Percentiles rank a stretch among this genome's conserved stretches.
These are phyloP conservation scores for Chiua virens DNA, from an alignment of 768 basidiomycete species.

Conservation along the genomic window DNA sequence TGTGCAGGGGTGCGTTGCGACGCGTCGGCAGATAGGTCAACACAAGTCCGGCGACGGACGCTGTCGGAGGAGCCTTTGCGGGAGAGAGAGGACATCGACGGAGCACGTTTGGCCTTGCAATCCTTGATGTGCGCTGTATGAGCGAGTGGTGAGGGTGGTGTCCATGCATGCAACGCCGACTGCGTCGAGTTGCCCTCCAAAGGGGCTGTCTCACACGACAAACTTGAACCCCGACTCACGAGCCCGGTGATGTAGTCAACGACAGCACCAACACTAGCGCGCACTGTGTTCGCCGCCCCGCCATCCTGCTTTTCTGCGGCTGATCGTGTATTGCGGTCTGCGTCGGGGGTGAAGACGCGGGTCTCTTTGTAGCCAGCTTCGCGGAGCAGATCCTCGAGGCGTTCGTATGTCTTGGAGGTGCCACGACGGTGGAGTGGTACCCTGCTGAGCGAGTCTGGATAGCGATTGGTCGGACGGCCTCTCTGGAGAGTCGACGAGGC, in stretches of 20 bases:
- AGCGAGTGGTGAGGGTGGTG: slow-evolving; percentile 27
- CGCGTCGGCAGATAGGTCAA: slow-evolving; percentile 13
- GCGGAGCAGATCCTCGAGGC: slow-evolving; percentile 79
- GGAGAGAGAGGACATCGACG: slow-evolving; percentile 19
- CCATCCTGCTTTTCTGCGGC: slow-evolving; percentile 23
- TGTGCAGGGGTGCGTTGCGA: slow-evolving; percentile 7
- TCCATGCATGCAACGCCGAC: slow-evolving; percentile 12
- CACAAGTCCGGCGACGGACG: slow-evolving; percentile 11
- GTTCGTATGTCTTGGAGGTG: slow-evolving; percentile 78
- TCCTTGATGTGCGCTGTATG: slow-evolving; percentile 12
- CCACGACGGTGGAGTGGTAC: slow-evolving; percentile 78
- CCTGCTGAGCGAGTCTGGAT: slow-evolving; percentile 59
- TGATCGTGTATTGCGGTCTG: slow-evolving; percentile 46
- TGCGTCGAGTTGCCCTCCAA: slow-evolving; percentile 3
- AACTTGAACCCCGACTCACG: slow-evolving; percentile 36
- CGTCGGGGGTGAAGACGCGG: slow-evolving; percentile 83
- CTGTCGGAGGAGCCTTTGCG: slow-evolving; percentile 22
- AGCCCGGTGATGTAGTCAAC: slow-evolving; percentile 67
- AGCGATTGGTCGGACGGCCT: slow-evolving; percentile 45
- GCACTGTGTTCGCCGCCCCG: slow-evolving; percentile 38
- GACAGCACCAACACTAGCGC: slow-evolving; percentile 50
- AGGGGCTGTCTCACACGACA: slow-evolving; percentile 18
- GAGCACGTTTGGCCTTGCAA: slow-evolving; percentile 4
- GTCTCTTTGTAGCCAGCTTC: slow-evolving; percentile 95
- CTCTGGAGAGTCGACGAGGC: slow-evolving; percentile 43